Base-by-base conservation (phyloP, 345 rosid species). In the Salix viminalis region DNA sequence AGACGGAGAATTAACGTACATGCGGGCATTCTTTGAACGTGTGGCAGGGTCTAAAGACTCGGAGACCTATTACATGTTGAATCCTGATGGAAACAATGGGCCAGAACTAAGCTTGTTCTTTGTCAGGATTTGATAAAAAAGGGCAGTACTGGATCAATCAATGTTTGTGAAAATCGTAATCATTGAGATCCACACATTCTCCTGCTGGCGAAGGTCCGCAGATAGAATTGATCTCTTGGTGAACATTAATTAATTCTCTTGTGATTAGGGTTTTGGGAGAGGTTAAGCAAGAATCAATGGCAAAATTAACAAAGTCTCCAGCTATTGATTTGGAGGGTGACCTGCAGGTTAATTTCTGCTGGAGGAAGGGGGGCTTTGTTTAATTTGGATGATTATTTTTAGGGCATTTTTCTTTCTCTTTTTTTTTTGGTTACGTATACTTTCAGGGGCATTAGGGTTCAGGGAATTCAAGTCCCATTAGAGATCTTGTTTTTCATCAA, bases 21-120 rank as follows among this genome's bases (percentile, higher is more conserved):
- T 92, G 95, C 84, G 97, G 14, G 90, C 97, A 16, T 80, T 89
- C 81, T 94, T 92, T 67, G 97, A 94, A 79, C 85, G 97, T 18
- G 93, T 93, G 46, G 74, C 87, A 6, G 92, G 94, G 44, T 94
- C 97, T 1, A 89, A 76, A 82, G 98, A 94, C 72, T 94, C 98
- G 0, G 97, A 94, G 76, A 94, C 97, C 1, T 92, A 88, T 77
- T 90, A 94, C 75, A 93, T 94, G 97, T 75, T 86, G 91, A 90
- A 86, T 60, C 97, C 94, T 0, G 95, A 91, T 39, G 94, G 91
- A 2, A 94, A 90, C 60, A 83, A 66, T 37, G 92, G 94, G 18
- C 94, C 97, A 44, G 97, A 94, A 71, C 73, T 89, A 1, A 90
- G 88, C 80, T 84, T 87, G 7, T 90, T 90, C 86, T 90, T 90